phyloP scores from a whole-genome alignment of 108 stramenopile genomes.

The Mayamaea pseudoterrestris region DNA sequence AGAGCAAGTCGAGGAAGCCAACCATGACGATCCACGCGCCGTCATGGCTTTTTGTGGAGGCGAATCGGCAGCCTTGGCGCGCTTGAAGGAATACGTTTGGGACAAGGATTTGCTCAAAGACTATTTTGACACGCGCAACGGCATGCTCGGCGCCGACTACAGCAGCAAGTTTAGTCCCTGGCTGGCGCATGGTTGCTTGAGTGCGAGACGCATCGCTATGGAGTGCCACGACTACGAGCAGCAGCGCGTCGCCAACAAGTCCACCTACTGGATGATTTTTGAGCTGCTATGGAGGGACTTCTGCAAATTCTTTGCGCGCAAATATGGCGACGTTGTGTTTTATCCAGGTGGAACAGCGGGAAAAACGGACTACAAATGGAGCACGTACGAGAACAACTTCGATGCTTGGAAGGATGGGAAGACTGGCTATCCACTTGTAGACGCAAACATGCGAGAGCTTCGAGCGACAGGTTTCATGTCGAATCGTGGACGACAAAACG shows the following conservation, averaged over 20 bases:
- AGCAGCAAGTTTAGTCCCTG: conserved; percentile 93
- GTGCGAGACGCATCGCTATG: conserved; percentile 71
- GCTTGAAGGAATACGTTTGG: conserved; percentile 87
- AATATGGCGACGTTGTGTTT: conserved; percentile 82
- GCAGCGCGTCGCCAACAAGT: conserved; percentile 78
- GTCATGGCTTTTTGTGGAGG: conserved; percentile 86
- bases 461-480: conserved; percentile 92
- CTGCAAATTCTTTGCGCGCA: conserved; percentile 85
- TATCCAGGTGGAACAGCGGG: conserved; percentile 57
- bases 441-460: conserved; percentile 99
- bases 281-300: conserved; percentile 95
- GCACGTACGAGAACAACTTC: conserved; percentile 41
- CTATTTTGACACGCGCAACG: conserved; percentile 97
- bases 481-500: conserved; percentile 95
- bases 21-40: conserved; percentile 36
- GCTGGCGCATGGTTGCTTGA: conserved; percentile 88
- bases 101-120: conserved; percentile 69
- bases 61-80: conserved; percentile 74
- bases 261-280: conserved; percentile 96
- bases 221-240: conserved; percentile 83
- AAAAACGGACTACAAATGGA: conserved; percentile 41
- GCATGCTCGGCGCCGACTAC: conserved; percentile 90
- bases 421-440: conserved; percentile 87
- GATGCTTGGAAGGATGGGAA: conserved; percentile 73
- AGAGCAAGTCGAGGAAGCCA: conserved; percentile 34